Evolutionary conservation across 257 asterid genomes (phyloP), one percentile per base, ranked within the genome.

Genomic region (Cinchona pubescens): DNA sequence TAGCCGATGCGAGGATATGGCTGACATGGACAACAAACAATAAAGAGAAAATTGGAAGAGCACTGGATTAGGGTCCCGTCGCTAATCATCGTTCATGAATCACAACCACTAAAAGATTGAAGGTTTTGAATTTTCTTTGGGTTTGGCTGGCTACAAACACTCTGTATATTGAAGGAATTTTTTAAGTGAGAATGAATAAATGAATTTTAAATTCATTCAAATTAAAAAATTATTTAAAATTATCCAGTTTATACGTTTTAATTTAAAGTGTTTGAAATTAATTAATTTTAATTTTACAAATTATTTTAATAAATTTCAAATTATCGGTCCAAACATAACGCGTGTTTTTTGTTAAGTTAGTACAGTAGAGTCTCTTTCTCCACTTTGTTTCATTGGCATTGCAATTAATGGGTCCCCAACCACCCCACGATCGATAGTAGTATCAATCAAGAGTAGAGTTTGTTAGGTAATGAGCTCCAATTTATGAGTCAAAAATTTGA

Each of bases 381-480:
- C 66, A 14, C 16, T 11, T 6, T 69, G 61, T 23, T 55, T 23
- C 7, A n/a, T 55, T 8, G 30, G 29, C 61, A 16, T 55, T 55
- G 61, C 23, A n/a, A 53, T 5, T 12, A 23, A 35, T 23, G 53
- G 45, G 60, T 40, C 48, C 69, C 13, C 45, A 40, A n/a, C n/a
- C 45, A 4, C 45, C 45, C 8, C 3, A 5, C 45, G 45, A 40
- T 40, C n/a, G n/a, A 49, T 49, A 5, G 58, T 13, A n/a, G 25
- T n/a, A n/a, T n/a, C 11, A 53, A 35, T 34, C 23, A 64, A 48
- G 64, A 40, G 45, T 49, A n/a, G n/a, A n/a, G n/a, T n/a, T n/a
- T n/a, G 78, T 64, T 75, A 46, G 78, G 78, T 75, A 21, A 53
- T 19, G 21, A 75, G 51, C 7, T 64, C 72, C 72, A 75, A 75